Percentiles rank a stretch among this genome's conserved stretches.
Evolutionary conservation across 176 grass and related monocot genomes (phyloP).

Genomic region (Zizania latifolia): DNA sequence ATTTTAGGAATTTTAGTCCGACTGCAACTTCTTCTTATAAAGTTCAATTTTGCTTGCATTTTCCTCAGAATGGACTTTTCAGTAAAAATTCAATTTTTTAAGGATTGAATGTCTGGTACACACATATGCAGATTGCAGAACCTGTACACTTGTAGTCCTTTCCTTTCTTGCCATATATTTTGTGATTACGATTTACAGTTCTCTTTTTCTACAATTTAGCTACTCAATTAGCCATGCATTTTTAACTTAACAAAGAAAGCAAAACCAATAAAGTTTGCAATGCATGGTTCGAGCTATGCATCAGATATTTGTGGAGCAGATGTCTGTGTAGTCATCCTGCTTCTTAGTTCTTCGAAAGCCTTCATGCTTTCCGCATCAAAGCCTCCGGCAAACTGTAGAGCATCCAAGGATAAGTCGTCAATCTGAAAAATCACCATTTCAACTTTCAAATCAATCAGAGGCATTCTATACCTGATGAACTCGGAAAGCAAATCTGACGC

Average conservation of each 20-base stretch:
- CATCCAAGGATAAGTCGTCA: not conserved
- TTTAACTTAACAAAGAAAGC: not conserved
- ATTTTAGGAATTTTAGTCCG: no score
- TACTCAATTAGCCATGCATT: slow-evolving; percentile 7
- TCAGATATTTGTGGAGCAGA: slow-evolving; percentile 15
- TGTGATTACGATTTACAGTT: slow-evolving; percentile 14
- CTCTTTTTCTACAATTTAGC: slow-evolving; percentile 22
- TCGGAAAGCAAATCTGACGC: slow-evolving; percentile 85
- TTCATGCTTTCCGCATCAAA: slow-evolving; percentile 88
- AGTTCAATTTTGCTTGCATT: no score
- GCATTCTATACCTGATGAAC: slow-evolving; percentile 66
- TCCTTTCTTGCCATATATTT: slow-evolving; percentile 21
- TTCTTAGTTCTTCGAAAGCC: slow-evolving; percentile 88
- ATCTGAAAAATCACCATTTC: not conserved
- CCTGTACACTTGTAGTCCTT: not conserved
- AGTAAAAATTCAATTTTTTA: no score
- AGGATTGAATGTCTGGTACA: no score
- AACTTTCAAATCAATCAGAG: not conserved
- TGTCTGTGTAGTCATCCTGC: slow-evolving; percentile 44
- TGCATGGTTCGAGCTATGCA: not conserved
- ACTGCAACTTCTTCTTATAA: no score
- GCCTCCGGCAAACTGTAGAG: slow-evolving; percentile 73
- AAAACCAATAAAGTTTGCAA: not conserved
- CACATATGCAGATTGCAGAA: no score
- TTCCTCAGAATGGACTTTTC: no score